Percentiles rank a stretch among this genome's conserved stretches.
Evolutionary conservation across 164 flowering plant genomes (phyloP).

Genomic region (Umbellularia californica): DNA sequence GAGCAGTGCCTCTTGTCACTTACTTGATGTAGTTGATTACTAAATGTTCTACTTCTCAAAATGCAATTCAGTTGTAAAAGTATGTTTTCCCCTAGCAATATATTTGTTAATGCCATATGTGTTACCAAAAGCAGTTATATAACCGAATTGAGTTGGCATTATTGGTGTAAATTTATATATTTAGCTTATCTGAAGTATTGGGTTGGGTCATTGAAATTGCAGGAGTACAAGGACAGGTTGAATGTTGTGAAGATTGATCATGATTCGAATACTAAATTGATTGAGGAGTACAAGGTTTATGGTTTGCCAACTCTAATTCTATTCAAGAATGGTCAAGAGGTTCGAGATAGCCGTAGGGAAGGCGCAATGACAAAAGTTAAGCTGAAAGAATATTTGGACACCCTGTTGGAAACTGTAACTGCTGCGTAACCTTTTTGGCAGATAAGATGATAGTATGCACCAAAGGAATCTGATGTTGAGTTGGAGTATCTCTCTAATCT

Average conservation of each 20-base stretch:
- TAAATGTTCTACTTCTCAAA: no score
- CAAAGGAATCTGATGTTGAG: background rate
- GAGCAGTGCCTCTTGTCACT: no score
- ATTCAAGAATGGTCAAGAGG: constrained; percentile 73
- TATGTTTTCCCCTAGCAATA: no score
- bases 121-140: no score
- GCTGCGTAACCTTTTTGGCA: background rate
- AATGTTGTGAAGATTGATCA: constrained; percentile 75
- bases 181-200: background rate
- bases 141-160: no score
- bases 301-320: constrained; percentile 75
- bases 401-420: constrained; percentile 38
- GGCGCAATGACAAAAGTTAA: constrained; percentile 80
- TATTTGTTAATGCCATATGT: no score
- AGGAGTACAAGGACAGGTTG: constrained; percentile 71
- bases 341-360: constrained; percentile 73
- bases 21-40: no score
- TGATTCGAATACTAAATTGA: constrained; percentile 61
- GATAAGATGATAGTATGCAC: background rate
- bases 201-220: constrained; percentile 4
- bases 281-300: constrained; percentile 73
- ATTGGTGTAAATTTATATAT: no score
- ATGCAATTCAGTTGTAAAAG: no score
- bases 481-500: background rate
- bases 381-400: constrained; percentile 64